Base-by-base conservation (phyloP, 768 basidiomycete genomes). In the Lentinula boryana region DNA sequence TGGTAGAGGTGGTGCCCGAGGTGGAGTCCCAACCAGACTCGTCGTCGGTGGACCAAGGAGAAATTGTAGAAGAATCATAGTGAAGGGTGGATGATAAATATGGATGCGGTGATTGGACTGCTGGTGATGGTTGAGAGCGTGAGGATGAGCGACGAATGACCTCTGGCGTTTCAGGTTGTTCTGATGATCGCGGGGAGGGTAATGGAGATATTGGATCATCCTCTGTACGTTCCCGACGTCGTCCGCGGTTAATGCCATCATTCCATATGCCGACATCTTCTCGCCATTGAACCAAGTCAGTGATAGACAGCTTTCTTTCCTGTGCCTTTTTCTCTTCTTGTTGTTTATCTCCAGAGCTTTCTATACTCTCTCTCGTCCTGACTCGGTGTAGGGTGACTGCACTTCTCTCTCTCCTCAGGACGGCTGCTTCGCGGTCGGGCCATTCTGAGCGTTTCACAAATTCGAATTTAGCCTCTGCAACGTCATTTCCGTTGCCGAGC, bases 371-470 rank as follows among this genome's bases (percentile, higher is more conserved):
- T 62, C 81, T 75, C n/a, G 82, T 80, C 67, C 75, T 76, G 16
- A 80, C 75, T 18, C 82, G 78, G 61, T 88, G 84, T 58, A 88
- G 69, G 21, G 77, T 78, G 18, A 84, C 83, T 38, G 80, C 76
- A 68, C 89, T 91, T 70, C 81, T 84, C 68, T 89, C 86, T 61
- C 89, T 77, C 60, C 89, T 78, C 53, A 86, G 75, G 18, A 86
- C 87, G 59, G 85, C 87, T 5, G 83, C 76, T 74, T 91, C 91
- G 43, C 88, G 83, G 70, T 90, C 89, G 1, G 88, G 89, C 91
- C 91, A 92, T 64, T 89, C 91, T 15, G 91, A 85, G 46, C 91
- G 83, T 69, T 90, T 91, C 51, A 92, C 88, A 66, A 91, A 91
- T 75, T 91, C 84, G 68, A 85, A 91, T 68, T 86, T 81, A 16